Conservation (phyloP, 306 rosid genomes). For the Cicer cuneatum region DNA sequence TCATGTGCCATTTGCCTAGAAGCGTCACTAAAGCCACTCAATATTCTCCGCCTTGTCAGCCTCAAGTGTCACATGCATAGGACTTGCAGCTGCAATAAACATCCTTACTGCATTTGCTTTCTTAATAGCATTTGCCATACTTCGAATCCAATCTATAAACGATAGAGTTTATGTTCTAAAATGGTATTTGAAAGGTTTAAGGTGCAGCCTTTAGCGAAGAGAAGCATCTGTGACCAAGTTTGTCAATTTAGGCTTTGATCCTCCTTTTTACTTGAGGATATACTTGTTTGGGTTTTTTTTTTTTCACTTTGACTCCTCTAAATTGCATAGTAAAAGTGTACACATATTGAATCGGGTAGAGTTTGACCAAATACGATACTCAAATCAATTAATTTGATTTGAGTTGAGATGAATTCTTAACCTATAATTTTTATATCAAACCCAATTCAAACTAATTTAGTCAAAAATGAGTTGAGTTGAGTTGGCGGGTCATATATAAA, state of each 20-base stretch:
- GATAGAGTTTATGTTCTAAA: constrained; percentile 96
- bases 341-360: too few relatives aligned
- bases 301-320: neutral
- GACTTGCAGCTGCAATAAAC: constrained; percentile 85
- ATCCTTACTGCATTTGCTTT: constrained; percentile 77
- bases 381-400: too few relatives aligned
- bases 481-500: too few relatives aligned
- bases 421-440: too few relatives aligned
- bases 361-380: too few relatives aligned
- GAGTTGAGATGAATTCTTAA: too few relatives aligned
- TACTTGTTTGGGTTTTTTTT: constrained; percentile 79
- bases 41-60: too few relatives aligned
- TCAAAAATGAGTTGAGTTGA: too few relatives aligned
- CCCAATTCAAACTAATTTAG: too few relatives aligned
- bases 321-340: neutral
- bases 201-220: constrained; percentile 69
- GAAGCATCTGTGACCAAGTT: constrained; percentile 76
- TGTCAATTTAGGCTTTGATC: constrained; percentile 95
- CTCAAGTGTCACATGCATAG: constrained; percentile 80
- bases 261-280: constrained; percentile 89
- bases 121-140: constrained; percentile 77
- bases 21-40: too few relatives aligned
- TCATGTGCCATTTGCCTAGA: too few relatives aligned
- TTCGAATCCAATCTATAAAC: constrained; percentile 89
- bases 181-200: constrained; percentile 91